Evolutionary conservation across 129 eudicot species (phyloP).

Genomic region (Mikania micrantha): DNA sequence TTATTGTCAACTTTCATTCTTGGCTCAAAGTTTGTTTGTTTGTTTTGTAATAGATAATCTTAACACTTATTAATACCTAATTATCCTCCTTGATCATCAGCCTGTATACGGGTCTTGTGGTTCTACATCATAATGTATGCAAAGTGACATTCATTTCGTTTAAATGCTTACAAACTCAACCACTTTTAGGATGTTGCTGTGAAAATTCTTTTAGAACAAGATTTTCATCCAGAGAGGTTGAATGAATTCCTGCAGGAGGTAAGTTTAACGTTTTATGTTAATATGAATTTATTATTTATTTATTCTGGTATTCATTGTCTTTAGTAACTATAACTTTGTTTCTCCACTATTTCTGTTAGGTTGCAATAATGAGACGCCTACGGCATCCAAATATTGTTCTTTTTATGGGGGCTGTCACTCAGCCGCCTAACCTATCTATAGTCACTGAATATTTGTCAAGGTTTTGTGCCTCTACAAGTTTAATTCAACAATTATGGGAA

Average conservation of each 20-base stretch:
- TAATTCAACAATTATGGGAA: background rate
- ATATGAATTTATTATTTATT: background rate
- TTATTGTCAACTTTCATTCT: background rate
- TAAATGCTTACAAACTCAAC: conserved; percentile 5
- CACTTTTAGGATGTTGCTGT: conserved; percentile 80
- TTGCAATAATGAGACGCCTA: conserved; percentile 74
- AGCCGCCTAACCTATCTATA: conserved; percentile 80
- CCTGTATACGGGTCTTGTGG: background rate
- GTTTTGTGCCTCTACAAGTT: conserved; percentile 22
- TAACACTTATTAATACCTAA: background rate
- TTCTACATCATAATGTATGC: background rate
- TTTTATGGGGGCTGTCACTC: conserved; percentile 86
- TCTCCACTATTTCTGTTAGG: conserved; percentile 33
- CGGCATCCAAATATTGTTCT: conserved; percentile 89
- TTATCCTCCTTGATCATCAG: background rate
- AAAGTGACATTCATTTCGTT: background rate
- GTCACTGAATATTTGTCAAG: conserved; percentile 84
- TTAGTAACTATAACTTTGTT: conserved; percentile 14
- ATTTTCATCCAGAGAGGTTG: conserved; percentile 63
- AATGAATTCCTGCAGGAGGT: conserved; percentile 80
- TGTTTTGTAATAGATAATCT: background rate
- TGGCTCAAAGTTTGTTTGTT: background rate
- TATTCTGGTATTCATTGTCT: background rate
- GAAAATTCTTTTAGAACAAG: conserved; percentile 85
- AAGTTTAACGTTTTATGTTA: background rate